A percentile compares a stretch with the other conserved stretches of the same genome.
phyloP scores from a whole-genome alignment of 768 basidiomycete species.

The Trametes maxima region DNA sequence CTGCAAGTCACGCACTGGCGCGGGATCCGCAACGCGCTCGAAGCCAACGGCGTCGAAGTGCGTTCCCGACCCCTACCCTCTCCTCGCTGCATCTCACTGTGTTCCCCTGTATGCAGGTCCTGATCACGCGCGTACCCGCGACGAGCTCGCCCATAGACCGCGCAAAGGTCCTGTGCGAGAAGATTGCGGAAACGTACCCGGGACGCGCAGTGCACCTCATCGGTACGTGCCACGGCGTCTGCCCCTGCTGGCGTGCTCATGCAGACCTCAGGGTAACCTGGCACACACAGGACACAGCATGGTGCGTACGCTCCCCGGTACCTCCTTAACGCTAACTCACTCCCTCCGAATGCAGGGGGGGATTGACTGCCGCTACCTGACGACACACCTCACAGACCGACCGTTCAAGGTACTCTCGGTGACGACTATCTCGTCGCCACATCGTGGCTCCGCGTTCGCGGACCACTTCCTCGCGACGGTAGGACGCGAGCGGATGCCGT shows the following conservation, averaged over 20 bases:
- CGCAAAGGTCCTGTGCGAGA: conserved; percentile 85
- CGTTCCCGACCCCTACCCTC: background rate
- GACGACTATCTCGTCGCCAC: conserved; percentile 95
- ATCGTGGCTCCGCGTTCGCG: conserved; percentile 91
- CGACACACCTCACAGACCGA: conserved; percentile 77
- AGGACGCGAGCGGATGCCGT: conserved; percentile 67
- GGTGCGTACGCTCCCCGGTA: conserved; percentile 44
- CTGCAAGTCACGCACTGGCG: conserved; percentile 95
- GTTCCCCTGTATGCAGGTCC: conserved; percentile 43
- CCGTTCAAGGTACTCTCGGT: conserved; percentile 83
- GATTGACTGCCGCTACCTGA: conserved; percentile 87
- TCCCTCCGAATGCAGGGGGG: conserved; percentile 65
- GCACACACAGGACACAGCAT: conserved; percentile 67
- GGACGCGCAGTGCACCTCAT: conserved; percentile 89
- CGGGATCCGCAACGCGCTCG: conserved; percentile 91
- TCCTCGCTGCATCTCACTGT: background rate
- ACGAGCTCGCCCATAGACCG: conserved; percentile 87
- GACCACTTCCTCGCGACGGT: conserved; percentile 83
- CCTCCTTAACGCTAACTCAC: background rate
- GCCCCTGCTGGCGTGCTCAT: conserved; percentile 30
- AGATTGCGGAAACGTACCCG: conserved; percentile 77
- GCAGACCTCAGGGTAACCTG: conserved; percentile 24
- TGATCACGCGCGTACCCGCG: conserved; percentile 93
- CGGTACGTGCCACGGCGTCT: conserved; percentile 42
- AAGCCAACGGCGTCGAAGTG: conserved; percentile 78